Percentiles rank a stretch among this genome's conserved stretches.
Conservation (phyloP, 257 asterid genomes). For the Orobanche coerulescens region DNA sequence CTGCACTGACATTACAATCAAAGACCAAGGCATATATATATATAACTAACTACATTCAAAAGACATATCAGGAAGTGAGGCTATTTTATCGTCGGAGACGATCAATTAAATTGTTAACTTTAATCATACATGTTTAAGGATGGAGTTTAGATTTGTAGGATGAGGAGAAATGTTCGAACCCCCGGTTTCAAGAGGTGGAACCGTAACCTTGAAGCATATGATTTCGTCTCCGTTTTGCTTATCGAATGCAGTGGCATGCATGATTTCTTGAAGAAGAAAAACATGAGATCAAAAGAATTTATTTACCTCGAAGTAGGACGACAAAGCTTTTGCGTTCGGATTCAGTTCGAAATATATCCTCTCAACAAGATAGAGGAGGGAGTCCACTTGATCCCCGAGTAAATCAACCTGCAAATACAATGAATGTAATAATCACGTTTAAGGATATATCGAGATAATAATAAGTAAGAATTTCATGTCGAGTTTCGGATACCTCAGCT, state of each 20-base stretch:
- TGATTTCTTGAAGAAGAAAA: background rate
- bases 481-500: slow-evolving; percentile 44
- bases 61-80: no score
- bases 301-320: slow-evolving; percentile 42
- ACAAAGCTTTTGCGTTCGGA: slow-evolving; percentile 38
- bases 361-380: slow-evolving; percentile 44
- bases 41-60: no score
- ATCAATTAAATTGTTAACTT: no score
- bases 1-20: no score
- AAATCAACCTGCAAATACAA: slow-evolving; percentile 53
- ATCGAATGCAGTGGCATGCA: no score
- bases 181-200: background rate
- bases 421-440: background rate
- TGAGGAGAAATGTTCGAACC: no score
- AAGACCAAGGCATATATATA: no score
- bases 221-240: no score
- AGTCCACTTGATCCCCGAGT: slow-evolving; percentile 74
- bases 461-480: no score
- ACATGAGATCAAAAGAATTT: background rate
- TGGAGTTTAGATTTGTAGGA: no score
- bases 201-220: no score
- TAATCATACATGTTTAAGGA: background rate
- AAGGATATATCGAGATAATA: background rate
- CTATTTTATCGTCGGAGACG: no score
- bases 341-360: slow-evolving; percentile 37